Percentiles rank a stretch among this genome's conserved stretches.
Evolutionary conservation across 306 rosid species (phyloP).

Genomic region (Ochetophila trinervis): DNA sequence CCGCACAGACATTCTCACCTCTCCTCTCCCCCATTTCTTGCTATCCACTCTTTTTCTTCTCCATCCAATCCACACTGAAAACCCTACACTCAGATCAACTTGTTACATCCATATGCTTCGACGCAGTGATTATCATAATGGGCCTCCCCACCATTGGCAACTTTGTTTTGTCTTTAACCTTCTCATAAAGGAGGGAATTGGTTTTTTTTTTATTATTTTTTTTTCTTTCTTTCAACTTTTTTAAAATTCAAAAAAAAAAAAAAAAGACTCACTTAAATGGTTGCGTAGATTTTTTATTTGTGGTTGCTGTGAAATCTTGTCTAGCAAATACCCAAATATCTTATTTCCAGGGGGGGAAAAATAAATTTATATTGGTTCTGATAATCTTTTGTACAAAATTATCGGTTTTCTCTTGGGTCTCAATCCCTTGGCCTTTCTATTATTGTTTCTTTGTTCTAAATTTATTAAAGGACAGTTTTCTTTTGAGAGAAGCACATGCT

Average conservation of each 20-base stretch:
- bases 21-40: conserved; percentile 16
- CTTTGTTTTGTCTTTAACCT: conserved; percentile 1
- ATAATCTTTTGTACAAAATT: no score
- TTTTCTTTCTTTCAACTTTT: neutral
- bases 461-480: no score
- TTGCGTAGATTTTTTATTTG: neutral
- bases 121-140: conserved; percentile 6
- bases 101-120: conserved; percentile 23
- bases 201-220: no score
- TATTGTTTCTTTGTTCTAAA: no score
- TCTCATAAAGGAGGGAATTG: conserved; percentile 23
- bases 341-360: no score
- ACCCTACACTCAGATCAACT: conserved; percentile 33
- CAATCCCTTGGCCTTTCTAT: no score
- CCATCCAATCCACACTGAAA: conserved; percentile 46
- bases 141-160: conserved; percentile 21
- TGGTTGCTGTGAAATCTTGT: neutral
- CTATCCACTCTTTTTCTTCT: conserved; percentile 22
- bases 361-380: no score
- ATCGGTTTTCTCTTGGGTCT: no score
- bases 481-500: neutral
- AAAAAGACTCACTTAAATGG: neutral
- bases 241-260: conserved; percentile 8
- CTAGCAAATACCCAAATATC: no score
- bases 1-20: conserved; percentile 14